Evolutionary conservation across 164 flowering plant species (phyloP), one percentile per base, ranked within the genome.

Genomic region (Nymphaea thermarum): DNA sequence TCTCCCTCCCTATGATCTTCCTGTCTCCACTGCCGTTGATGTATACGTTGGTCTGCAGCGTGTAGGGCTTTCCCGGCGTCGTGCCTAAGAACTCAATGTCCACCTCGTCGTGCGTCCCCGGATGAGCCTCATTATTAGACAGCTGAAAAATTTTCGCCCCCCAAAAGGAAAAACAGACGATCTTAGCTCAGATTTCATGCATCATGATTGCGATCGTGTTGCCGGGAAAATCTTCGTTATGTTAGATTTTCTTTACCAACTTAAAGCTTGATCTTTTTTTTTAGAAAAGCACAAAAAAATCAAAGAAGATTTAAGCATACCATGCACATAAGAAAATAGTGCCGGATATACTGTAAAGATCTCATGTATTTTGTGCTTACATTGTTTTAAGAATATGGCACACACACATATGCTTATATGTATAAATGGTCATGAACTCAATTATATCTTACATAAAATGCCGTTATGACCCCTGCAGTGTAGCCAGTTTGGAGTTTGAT

Each of bases 401-500:
- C 57, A 8, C 4, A 15, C 3, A 4, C 5, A 51, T 8, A 51
- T 51, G 14, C 57, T 8, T 47, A 4, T 12, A 47, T 51, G 14
- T 15, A 51, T 51, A 15, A 51, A 15, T 51, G 55, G 8, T 51
- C 14, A 15, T 51, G 57, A 8, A 3, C 14, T 10, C 53, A 10
- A 5, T 5, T 5, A 45, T 51, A 10, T 5, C 64, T 12, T 11
- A 88, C 94, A 72, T 88, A 88, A 67, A 88, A 85, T 18, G 91
- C 82, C 65, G 94, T 88, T 4, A 88, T 88, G 4, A 88, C 94
- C 73, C 94, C 94, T n/a, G 94, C 94, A 60, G 94, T 88, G 70
- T 88, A 88, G 66, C 94, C 94, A 25, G 82, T 80, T 55, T 88
- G 91, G 43, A 88, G 86, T 73, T 83, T 86, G 60, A 88, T 86